phyloP scores from a whole-genome alignment of 1,284 basidiomycete genomes.

The Puccinia horiana region DNA sequence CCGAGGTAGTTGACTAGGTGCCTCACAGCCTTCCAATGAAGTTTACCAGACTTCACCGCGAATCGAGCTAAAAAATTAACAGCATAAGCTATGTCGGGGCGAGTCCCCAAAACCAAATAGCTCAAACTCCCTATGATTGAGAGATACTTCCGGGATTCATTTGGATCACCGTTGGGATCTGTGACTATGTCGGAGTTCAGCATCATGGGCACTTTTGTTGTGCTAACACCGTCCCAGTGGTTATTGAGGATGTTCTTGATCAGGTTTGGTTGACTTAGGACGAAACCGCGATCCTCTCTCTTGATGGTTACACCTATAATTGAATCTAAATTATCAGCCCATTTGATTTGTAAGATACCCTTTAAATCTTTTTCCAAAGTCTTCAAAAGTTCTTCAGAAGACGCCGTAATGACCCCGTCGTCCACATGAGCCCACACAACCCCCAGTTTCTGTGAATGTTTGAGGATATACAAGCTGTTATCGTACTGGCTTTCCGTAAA shows the following conservation, averaged over 20 bases:
- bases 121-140: background rate
- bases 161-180: background rate
- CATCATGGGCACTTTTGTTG: background rate
- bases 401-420: conserved; percentile 2
- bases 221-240: background rate
- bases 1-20: background rate
- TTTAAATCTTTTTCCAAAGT: background rate
- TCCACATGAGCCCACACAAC: conserved; percentile 33
- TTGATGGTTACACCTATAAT: background rate
- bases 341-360: background rate
- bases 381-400: background rate
- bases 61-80: background rate
- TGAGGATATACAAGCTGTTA: background rate
- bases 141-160: background rate
- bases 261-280: background rate
- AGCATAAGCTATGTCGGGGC: conserved; percentile 16
- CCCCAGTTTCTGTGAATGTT: background rate
- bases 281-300: background rate
- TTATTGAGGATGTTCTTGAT: background rate
- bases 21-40: background rate
- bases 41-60: background rate
- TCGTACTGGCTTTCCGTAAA: background rate
- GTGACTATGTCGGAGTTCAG: background rate
- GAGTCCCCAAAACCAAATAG: background rate
- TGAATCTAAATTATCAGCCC: background rate